Conservation (phyloP, 164 flowering plant species). For the Macadamia tetraphylla region DNA sequence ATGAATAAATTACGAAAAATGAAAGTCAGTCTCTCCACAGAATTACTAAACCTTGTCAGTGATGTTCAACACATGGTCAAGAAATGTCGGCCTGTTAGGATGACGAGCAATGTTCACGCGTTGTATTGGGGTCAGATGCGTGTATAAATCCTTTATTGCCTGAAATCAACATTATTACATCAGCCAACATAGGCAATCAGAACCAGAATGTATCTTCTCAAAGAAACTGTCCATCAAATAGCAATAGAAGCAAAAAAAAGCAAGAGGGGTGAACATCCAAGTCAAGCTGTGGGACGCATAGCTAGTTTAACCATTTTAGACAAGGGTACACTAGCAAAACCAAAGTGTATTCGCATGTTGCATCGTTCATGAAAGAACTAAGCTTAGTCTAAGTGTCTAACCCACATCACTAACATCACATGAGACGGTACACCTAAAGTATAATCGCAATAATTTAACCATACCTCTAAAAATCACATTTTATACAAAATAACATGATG, state of each 20-base stretch:
- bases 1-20: not conserved
- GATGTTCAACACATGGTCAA: constrained; percentile 83
- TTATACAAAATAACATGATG: too few species aligned
- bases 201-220: not conserved
- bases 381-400: too few species aligned
- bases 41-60: constrained; percentile 70
- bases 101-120: constrained; percentile 91
- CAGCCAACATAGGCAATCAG: not conserved
- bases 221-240: not conserved
- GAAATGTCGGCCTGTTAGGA: constrained; percentile 94
- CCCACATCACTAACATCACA: too few species aligned
- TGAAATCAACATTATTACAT: constrained; percentile 38
- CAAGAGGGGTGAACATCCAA: not conserved
- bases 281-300: too few species aligned
- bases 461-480: too few species aligned
- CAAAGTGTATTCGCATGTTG: too few species aligned
- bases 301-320: too few species aligned
- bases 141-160: constrained; percentile 74
- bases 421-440: too few species aligned
- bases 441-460: too few species aligned
- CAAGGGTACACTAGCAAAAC: too few species aligned
- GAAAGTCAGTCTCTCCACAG: not conserved
- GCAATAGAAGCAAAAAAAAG: constrained; percentile 1
- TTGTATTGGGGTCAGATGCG: constrained; percentile 81
- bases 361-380: too few species aligned